Conservation (phyloP, 192 early-diverging fungal genomes). For the Cladochytrium replicatum region DNA sequence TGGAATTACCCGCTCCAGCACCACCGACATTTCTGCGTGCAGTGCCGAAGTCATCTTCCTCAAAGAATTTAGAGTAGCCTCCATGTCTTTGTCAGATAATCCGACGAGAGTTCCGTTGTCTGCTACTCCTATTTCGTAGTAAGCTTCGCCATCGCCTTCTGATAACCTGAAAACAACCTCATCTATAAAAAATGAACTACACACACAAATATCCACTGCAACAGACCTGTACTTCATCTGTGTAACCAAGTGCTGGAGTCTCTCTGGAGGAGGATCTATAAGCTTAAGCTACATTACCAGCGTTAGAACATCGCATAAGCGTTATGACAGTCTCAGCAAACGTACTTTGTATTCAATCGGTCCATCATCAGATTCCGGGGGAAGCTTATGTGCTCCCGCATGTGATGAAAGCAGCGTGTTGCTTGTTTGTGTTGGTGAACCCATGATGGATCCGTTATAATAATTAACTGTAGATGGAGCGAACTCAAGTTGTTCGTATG, state of each 20-base stretch:
- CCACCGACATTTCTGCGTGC: conserved; percentile 56
- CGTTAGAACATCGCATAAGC: background rate
- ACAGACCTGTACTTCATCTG: conserved; percentile 80
- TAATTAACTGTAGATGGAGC: too few species aligned
- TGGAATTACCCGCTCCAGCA: conserved; percentile 36
- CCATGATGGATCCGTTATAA: too few species aligned
- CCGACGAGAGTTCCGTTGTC: conserved; percentile 77
- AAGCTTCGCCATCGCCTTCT: conserved; percentile 76
- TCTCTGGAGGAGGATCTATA: conserved; percentile 50
- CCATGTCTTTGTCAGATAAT: conserved; percentile 49
- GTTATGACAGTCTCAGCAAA: conserved; percentile 2
- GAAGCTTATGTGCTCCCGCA: too few species aligned
- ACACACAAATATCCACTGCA: background rate
- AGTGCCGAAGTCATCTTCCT: conserved; percentile 51
- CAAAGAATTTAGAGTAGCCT: conserved; percentile 48
- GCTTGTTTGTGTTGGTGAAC: too few species aligned
- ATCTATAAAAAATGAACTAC: background rate
- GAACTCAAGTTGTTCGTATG: too few species aligned
- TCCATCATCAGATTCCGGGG: conserved; percentile 79
- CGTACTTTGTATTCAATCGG: conserved; percentile 82
- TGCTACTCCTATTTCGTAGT: conserved; percentile 83
- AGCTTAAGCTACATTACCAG: conserved; percentile 51
- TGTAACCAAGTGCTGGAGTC: conserved; percentile 77
- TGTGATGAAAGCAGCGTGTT: too few species aligned
- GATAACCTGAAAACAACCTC: conserved; percentile 35